These are phyloP conservation scores for Phlebiopsis gigantea DNA, from an alignment of 768 basidiomycete species.

Conservation along the genomic window DNA sequence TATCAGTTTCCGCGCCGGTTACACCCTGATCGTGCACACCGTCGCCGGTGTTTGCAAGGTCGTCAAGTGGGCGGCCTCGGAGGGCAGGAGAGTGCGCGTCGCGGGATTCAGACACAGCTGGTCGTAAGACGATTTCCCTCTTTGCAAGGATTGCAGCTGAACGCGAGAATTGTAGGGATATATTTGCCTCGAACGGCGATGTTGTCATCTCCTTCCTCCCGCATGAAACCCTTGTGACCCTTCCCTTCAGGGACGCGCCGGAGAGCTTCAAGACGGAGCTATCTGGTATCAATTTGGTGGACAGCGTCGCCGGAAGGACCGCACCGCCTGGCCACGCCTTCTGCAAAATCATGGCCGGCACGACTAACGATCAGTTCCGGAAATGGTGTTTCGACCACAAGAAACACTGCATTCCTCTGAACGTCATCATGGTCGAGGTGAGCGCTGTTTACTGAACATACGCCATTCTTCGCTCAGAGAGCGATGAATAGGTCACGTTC, in stretches of 20 bases:
- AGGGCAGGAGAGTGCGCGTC: constrained; percentile 10
- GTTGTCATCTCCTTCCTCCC: constrained; percentile 14
- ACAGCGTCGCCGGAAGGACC: constrained; percentile 4
- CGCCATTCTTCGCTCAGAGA: too few species aligned
- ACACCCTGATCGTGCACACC: constrained; percentile 9
- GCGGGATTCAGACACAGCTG: constrained; percentile 15
- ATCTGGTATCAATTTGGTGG: constrained; percentile 8
- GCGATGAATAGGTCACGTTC: constrained; percentile 17
- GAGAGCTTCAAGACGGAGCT: constrained; percentile 10
- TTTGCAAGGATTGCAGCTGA: too few species aligned
- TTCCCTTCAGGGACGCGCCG: constrained; percentile 9
- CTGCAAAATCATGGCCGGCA: constrained; percentile 19
- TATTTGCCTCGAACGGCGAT: constrained; percentile 8
- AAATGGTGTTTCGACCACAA: constrained; percentile 20
- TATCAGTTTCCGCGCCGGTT: not conserved
- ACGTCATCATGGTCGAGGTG: constrained; percentile 26
- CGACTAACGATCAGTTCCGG: constrained; percentile 26
- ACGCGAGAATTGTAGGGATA: constrained; percentile 9
- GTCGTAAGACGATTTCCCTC: constrained; percentile 4
- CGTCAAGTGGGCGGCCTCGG: constrained; percentile 12
- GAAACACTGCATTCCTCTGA: constrained; percentile 20
- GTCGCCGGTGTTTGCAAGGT: constrained; percentile 10
- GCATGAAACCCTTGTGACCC: constrained; percentile 7
- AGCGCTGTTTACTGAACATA: not conserved
- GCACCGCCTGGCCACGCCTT: constrained; percentile 10